Percentiles rank a stretch among this genome's conserved stretches.
Conservation (phyloP, 805 yeast species). For the Candida endomychidarum region DNA sequence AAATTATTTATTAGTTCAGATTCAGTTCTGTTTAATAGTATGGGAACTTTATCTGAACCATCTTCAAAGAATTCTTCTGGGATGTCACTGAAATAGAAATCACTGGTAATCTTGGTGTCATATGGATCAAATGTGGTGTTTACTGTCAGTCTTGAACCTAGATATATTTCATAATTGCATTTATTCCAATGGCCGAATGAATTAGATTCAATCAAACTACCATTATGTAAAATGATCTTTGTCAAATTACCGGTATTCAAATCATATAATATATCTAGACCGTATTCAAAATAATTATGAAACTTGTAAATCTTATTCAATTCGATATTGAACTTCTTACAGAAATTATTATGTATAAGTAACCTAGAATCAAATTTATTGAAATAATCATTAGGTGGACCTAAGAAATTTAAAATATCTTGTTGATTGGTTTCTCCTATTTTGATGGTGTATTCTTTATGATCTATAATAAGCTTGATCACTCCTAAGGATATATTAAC, state of each 20-base stretch:
- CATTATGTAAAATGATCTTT: constrained; percentile 53
- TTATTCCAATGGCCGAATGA: constrained; percentile 56
- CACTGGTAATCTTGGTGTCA: constrained; percentile 17
- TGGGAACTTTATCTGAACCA: constrained; percentile 23
- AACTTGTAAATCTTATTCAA: constrained; percentile 31
- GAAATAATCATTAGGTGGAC: constrained; percentile 58
- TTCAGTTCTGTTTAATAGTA: constrained; percentile 38
- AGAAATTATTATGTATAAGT: constrained; percentile 37
- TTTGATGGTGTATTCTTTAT: constrained; percentile 15
- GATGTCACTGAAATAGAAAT: constrained; percentile 33
- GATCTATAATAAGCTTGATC: constrained; percentile 20
- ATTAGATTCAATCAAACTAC: constrained; percentile 48
- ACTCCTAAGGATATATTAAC: constrained; percentile 22
- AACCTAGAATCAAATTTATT: constrained; percentile 45
- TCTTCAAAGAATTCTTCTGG: constrained; percentile 23
- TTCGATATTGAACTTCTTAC: constrained; percentile 13
- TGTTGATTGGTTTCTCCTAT: constrained; percentile 52
- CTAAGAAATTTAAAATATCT: constrained; percentile 45
- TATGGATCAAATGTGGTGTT: constrained; percentile 11
- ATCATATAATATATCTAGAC: constrained; percentile 55
- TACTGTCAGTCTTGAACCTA: constrained; percentile 3
- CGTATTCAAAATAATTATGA: constrained; percentile 57
- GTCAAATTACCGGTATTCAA: constrained; percentile 39
- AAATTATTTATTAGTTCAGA: constrained; percentile 36
- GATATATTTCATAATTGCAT: constrained; percentile 43